Evolutionary conservation across 2,329 filamentous ascomycete species (phyloP), one percentile per base, ranked within the genome.

Genomic region (Chaetomium sp.): DNA sequence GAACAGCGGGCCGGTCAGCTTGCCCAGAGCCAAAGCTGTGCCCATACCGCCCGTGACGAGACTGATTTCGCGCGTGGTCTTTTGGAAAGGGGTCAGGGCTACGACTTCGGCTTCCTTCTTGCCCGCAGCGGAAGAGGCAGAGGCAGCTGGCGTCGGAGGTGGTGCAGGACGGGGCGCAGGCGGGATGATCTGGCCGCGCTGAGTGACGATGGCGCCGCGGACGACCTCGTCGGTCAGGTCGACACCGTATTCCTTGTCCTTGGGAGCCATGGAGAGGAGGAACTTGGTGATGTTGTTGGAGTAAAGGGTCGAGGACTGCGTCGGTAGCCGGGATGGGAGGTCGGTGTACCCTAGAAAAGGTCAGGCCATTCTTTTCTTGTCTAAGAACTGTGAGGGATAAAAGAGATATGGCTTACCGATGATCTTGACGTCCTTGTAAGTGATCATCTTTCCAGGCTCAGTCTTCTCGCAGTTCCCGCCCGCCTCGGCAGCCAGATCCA

Each of bases 221-320:
- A 94, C 88, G 32, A 96, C 91, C 70, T 95, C 90, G 62, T 95
- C 91, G 0, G 81, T 79, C 4, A 95, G 75, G 63, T 95, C 88
- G 46, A 95, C 78, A 6, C 89, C 88, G 60, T 90, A 95, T 40
- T 86, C 80, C 60, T 89, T 90, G 2, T 90, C 84, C 57, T 86
- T 80, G 1, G 89, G 88, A 1, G 84, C 72, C 78, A 95, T 89
- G 0, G 90, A 94, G 8, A 96, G 77, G 34, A 95, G 74, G 55
- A 91, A 87, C 68, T 95, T 96, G 62, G 86, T 91, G 65, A 95
- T 91, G 67, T 96, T 96, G 78, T 95, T 96, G 2, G 89, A 94
- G 71, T 95, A 96, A 19, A 96, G 74, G 0, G 89, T 95, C 0
- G 90, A 95, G 0, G 90, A 89, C 69, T 96, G 91, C 0, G 90